These are phyloP conservation scores for Aeschynomene evenia DNA, from an alignment of 306 rosid genomes.

Conservation along the genomic window DNA sequence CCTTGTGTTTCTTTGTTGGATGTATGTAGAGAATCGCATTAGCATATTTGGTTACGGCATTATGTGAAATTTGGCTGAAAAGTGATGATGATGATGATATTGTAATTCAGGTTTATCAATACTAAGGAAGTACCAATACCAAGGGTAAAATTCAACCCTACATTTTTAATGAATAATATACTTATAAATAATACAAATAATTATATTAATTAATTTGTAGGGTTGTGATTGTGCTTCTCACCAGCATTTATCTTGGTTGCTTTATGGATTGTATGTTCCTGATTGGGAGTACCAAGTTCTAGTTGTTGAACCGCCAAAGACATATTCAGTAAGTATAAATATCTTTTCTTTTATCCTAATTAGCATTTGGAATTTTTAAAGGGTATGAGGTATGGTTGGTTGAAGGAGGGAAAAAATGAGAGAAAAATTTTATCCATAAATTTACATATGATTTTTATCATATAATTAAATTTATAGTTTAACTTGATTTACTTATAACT, in stretches of 20 bases:
- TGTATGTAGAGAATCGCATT: constrained; percentile 83
- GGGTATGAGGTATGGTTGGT: neutral
- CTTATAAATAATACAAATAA: neutral
- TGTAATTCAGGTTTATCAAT: constrained; percentile 62
- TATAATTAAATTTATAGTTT: too few species aligned
- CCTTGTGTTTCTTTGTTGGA: constrained; percentile 16
- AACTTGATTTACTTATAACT: too few species aligned
- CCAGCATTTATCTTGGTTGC: constrained; percentile 51
- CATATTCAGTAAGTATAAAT: constrained; percentile 59
- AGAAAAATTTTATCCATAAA: too few species aligned
- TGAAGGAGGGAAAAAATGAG: too few species aligned
- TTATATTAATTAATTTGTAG: constrained; percentile 40
- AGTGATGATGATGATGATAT: constrained; percentile 43
- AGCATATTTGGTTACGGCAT: constrained; percentile 73
- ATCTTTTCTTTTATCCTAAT: neutral
- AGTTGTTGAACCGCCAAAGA: constrained; percentile 39
- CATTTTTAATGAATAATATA: neutral
- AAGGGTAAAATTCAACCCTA: constrained; percentile 72
- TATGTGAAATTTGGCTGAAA: constrained; percentile 95
- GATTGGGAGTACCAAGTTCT: constrained; percentile 86
- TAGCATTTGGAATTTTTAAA: neutral
- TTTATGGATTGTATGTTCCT: constrained; percentile 78
- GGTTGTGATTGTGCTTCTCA: constrained; percentile 52
- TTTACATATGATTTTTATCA: too few species aligned
- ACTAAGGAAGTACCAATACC: constrained; percentile 62